Evolutionary conservation across 176 grass and related monocot genomes (phyloP).

Genomic region (Ensete glaucum): DNA sequence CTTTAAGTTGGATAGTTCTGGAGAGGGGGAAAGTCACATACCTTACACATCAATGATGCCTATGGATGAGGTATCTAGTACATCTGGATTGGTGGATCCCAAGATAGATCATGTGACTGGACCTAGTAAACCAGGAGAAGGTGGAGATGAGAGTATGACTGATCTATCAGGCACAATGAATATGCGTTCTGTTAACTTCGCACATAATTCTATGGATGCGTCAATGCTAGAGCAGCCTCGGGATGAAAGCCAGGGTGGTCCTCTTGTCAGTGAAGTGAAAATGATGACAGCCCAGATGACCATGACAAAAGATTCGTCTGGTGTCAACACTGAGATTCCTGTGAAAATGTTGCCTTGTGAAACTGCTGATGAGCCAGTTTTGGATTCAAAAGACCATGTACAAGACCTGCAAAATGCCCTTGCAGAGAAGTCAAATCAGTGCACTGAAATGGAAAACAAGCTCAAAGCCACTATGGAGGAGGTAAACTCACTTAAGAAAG

Average conservation of each 20-base stretch:
- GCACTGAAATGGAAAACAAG: constrained; percentile 61
- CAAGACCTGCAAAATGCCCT: constrained; percentile 52
- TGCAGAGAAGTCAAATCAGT: constrained; percentile 58
- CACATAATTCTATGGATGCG: constrained; percentile 49
- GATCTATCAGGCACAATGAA: constrained; percentile 73
- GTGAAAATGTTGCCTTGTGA: constrained; percentile 34
- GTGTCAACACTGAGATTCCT: constrained; percentile 34
- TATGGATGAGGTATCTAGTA: constrained; percentile 88
- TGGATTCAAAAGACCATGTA: constrained; percentile 42
- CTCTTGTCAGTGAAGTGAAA: constrained; percentile 40
- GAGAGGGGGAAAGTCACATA: constrained; percentile 41
- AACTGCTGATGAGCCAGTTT: constrained; percentile 30
- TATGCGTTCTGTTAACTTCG: constrained; percentile 38
- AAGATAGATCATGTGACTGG: constrained; percentile 23
- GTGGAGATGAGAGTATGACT: constrained; percentile 92
- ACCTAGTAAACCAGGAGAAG: constrained; percentile 61
- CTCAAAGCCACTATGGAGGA: constrained; percentile 47
- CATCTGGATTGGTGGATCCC: constrained; percentile 41
- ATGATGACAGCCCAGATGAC: constrained; percentile 9
- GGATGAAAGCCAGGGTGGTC: constrained; percentile 43
- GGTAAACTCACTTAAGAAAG: constrained; percentile 50
- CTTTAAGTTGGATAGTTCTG: constrained; percentile 39
- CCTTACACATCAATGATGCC: constrained; percentile 43
- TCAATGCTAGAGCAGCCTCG: constrained; percentile 53
- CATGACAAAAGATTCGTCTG: constrained; percentile 24